Percentiles rank a stretch among this genome's conserved stretches.
These are phyloP conservation scores for Lepidium africanum DNA, from an alignment of 345 rosid species.

Conservation along the genomic window DNA sequence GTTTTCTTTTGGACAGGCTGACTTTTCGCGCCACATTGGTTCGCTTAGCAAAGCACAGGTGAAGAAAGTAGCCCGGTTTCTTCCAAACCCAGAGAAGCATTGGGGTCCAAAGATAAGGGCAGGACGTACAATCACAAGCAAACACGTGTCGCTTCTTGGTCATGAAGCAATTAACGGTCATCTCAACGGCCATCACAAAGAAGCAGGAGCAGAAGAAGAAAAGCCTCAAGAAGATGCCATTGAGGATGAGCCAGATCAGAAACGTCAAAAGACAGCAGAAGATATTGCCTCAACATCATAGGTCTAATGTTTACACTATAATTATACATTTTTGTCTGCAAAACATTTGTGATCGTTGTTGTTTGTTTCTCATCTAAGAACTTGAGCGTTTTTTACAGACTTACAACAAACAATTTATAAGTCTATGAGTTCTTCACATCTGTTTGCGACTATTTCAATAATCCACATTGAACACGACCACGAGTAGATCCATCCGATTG, in stretches of 20 bases:
- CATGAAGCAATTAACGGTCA: constrained; percentile 78
- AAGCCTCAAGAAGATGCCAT: constrained; percentile 1
- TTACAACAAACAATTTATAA: not conserved
- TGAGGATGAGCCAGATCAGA: constrained; percentile 21
- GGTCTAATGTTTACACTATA: not conserved
- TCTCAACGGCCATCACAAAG: constrained; percentile 40
- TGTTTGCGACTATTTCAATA: not conserved
- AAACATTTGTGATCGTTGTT: not conserved
- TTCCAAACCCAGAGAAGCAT: constrained; percentile 96
- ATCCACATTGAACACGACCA: no score
- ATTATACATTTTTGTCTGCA: not conserved
- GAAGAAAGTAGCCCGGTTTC: constrained; percentile 84
- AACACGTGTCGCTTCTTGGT: constrained; percentile 92
- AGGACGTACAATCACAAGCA: constrained; percentile 90
- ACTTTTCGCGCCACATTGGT: constrained; percentile 81
- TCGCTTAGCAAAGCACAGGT: constrained; percentile 95
- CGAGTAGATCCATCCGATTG: no score
- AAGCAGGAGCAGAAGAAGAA: constrained; percentile 35
- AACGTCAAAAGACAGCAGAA: constrained; percentile 26
- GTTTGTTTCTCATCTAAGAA: not conserved
- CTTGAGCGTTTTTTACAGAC: not conserved
- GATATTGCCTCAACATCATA: constrained; percentile 20
- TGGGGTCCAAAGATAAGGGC: constrained; percentile 99
- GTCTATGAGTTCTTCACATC: not conserved
- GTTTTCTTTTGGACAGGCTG: constrained; percentile 47